Evolutionary conservation across 1,284 basidiomycete species (phyloP), one percentile per base, ranked within the genome.

Genomic region (Rhodotorula sp.): DNA sequence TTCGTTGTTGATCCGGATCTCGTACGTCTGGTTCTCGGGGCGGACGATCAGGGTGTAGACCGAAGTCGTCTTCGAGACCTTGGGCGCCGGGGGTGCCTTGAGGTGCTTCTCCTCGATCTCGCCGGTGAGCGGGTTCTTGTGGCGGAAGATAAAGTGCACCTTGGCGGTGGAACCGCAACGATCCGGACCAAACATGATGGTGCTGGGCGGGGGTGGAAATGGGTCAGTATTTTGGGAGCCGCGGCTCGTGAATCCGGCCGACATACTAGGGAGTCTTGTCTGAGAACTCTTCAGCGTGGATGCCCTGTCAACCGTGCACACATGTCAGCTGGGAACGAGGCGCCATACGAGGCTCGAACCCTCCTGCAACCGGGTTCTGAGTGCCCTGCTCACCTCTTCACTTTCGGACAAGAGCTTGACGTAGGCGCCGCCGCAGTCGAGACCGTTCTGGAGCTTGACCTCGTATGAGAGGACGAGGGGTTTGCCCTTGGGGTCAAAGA

Each of bases 351-450:
- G 14, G 12, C 3, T 29, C 18, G 53, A 14, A 29, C 8, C 26
- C 15, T 29, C 15, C 26, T 29, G n/a, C 20, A 15, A 54, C 15
- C 22, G 26, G 29, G 7, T 29, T 12, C 14, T 2, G 18, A 54
- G 20, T 30, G 30, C 45, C 24, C 57, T 18, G 64, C 66, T 74
- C 49, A 78, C 81, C 26, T 77, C 77, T 42, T 80, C 78, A 58
- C 77, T 79, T 48, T 84, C 84, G 55, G 82, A 83, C 64, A 99
- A 87, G 68, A 99, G 88, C 84, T 99, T 99, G 84, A 99, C 83
- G 84, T 99, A 99, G 54, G 96, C 96, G 84, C 96, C 96, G 83
- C 96, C 96, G 79, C 96, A 99, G 83, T 95, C 95, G 70, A 97
- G 92, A 69, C 95, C 95, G 83, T 98, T 95, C 85, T 99, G 95